phyloP scores from a whole-genome alignment of 1,284 basidiomycete genomes.

The Trichosporon ovoides region DNA sequence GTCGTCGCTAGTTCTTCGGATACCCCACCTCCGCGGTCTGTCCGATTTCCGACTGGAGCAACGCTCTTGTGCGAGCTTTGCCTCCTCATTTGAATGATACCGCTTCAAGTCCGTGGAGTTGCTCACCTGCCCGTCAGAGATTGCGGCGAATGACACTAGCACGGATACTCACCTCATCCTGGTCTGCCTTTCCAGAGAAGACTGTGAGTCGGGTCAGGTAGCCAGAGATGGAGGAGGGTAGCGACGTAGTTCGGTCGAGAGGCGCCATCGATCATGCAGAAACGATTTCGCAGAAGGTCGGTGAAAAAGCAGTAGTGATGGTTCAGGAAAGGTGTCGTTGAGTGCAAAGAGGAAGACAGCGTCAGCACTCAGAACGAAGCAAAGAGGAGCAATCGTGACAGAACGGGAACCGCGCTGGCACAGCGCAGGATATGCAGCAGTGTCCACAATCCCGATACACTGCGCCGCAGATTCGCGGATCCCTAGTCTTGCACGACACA shows the following conservation, averaged over 20 bases:
- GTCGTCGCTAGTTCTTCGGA: not conserved
- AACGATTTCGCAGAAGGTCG: not conserved
- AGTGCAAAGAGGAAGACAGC: not conserved
- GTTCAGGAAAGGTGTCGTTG: not conserved
- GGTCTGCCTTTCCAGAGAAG: constrained; percentile 42
- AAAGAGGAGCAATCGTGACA: not conserved
- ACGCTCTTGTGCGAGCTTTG: not conserved
- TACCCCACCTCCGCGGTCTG: not conserved
- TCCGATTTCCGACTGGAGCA: not conserved
- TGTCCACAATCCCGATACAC: not conserved
- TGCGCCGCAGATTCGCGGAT: too few relatives aligned
- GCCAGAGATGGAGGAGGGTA: constrained; percentile 42
- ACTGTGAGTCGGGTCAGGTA: constrained; percentile 46
- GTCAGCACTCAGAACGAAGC: not conserved
- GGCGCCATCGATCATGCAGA: constrained; percentile 35
- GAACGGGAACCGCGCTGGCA: not conserved
- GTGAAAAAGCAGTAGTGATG: not conserved
- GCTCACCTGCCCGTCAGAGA: constrained; percentile 16
- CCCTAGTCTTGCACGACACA: not conserved
- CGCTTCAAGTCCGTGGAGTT: constrained; percentile 5
- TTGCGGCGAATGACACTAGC: not conserved
- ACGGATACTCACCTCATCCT: constrained; percentile 43
- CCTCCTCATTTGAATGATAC: not conserved
- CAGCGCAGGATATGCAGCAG: not conserved
- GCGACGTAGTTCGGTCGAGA: constrained; percentile 41